Evolutionary conservation across 2,329 filamentous ascomycete species (phyloP).

Genomic region (Botryotinia convoluta): DNA sequence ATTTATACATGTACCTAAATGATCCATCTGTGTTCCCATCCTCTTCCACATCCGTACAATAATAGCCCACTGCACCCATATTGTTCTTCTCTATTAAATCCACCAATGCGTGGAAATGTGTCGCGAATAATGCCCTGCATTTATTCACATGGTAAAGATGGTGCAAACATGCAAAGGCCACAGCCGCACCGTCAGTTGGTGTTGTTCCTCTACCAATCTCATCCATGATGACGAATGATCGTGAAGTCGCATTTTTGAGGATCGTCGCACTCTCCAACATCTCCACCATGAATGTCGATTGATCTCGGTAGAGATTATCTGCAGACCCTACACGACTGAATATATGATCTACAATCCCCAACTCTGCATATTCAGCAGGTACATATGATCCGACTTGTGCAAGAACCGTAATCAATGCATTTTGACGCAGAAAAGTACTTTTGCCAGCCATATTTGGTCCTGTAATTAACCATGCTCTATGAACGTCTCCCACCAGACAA

Average conservation of each 20-base stretch:
- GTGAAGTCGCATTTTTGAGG: slow-evolving; percentile 75
- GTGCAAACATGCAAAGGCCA: slow-evolving; percentile 84
- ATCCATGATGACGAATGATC: slow-evolving; percentile 96
- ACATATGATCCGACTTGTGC: slow-evolving; percentile 93
- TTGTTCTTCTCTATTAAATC: slow-evolving; percentile 65
- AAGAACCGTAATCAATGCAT: slow-evolving; percentile 88
- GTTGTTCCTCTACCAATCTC: slow-evolving; percentile 95
- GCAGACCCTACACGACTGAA: slow-evolving; percentile 92
- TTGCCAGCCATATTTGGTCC: slow-evolving; percentile 99
- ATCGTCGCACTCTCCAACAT: slow-evolving; percentile 97
- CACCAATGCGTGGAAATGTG: slow-evolving; percentile 84
- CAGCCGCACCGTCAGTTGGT: slow-evolving; percentile 84
- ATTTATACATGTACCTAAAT: slow-evolving; percentile 83
- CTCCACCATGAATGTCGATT: slow-evolving; percentile 99
- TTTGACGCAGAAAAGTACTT: slow-evolving; percentile 92
- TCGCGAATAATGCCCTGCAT: slow-evolving; percentile 85
- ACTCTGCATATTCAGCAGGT: slow-evolving; percentile 78
- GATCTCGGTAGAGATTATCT: slow-evolving; percentile 90
- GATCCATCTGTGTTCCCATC: slow-evolving; percentile 47
- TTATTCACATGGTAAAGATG: slow-evolving; percentile 76
- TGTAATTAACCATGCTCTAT: slow-evolving; percentile 65
- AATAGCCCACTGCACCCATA: slow-evolving; percentile 48
- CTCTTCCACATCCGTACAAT: slow-evolving; percentile 88
- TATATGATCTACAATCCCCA: slow-evolving; percentile 93
- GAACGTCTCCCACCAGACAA: slow-evolving; percentile 71